Conservation (phyloP, 2,329 filamentous ascomycete genomes). For the Cytospora chrysosperma region DNA sequence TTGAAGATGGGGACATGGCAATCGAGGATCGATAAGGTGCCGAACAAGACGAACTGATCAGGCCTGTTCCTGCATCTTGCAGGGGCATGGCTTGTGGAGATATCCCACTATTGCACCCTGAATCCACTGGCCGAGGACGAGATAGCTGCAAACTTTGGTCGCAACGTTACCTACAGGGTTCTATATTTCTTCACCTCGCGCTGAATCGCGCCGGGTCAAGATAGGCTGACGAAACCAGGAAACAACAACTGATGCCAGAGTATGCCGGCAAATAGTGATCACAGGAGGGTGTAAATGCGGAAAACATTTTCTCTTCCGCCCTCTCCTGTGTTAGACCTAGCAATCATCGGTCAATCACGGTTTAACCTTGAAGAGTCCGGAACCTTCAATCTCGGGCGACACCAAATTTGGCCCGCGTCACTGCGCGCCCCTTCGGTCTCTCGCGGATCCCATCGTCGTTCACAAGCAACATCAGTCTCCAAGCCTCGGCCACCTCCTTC, state of each 20-base stretch:
- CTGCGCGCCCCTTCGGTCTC: too few relatives aligned
- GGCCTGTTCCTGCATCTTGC: conserved; percentile 1
- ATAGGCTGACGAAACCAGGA: not conserved
- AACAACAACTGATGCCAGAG: too few relatives aligned
- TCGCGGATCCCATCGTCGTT: not conserved
- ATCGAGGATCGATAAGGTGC: conserved; percentile 18
- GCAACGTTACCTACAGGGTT: conserved; percentile 10
- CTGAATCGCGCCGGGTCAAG: not conserved
- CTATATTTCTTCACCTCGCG: not conserved
- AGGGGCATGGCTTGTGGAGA: conserved; percentile 1
- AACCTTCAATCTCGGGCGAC: not conserved
- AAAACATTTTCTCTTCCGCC: too few relatives aligned
- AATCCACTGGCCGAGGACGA: not conserved
- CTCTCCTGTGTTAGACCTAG: too few relatives aligned
- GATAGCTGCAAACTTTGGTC: not conserved
- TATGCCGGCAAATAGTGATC: not conserved
- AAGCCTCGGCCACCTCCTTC: not conserved
- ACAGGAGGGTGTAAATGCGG: not conserved
- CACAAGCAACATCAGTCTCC: not conserved
- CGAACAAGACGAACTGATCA: not conserved
- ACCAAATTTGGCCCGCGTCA: not conserved
- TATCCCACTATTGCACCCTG: not conserved
- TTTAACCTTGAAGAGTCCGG: too few relatives aligned
- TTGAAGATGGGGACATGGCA: conserved; percentile 4
- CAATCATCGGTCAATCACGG: too few relatives aligned